A percentile compares a stretch with the other conserved stretches of the same genome.
Evolutionary conservation across 371 early-diverging fungal genomes (phyloP).

Genomic region (Furculomyces boomerangus): DNA sequence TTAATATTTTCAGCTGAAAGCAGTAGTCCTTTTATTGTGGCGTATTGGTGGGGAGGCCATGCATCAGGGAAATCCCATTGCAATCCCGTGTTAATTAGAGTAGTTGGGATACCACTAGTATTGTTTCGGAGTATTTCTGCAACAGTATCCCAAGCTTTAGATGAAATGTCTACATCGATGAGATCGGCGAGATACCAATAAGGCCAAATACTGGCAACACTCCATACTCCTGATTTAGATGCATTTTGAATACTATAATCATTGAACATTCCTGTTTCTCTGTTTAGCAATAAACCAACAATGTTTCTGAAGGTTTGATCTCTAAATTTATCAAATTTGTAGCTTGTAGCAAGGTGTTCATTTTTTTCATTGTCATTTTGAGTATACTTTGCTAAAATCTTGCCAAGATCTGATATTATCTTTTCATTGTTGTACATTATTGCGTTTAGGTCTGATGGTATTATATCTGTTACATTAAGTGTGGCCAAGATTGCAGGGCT

Average conservation of each 20-base stretch:
- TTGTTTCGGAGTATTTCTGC: slow-evolving; percentile 2
- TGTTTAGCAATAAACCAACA: not conserved
- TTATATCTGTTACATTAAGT: slow-evolving; percentile 35
- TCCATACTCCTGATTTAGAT: slow-evolving; percentile 2
- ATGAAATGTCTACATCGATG: slow-evolving; percentile 5
- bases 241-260: slow-evolving; percentile 29
- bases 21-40: slow-evolving; percentile 31
- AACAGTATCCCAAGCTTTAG: slow-evolving; percentile 5
- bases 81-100: slow-evolving; percentile 33
- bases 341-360: not conserved
- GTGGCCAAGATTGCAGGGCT: slow-evolving; percentile 7
- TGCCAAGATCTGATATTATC: slow-evolving; percentile 32
- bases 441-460: slow-evolving; percentile 78
- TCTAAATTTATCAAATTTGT: not conserved
- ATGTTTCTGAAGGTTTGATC: not conserved
- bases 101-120: slow-evolving; percentile 50
- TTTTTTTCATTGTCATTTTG: not conserved
- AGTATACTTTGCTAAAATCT: slow-evolving; percentile 1
- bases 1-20: slow-evolving; percentile 6
- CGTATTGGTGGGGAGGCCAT: slow-evolving; percentile 46
- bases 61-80: slow-evolving; percentile 87
- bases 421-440: slow-evolving; percentile 54
- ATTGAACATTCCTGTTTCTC: slow-evolving; percentile 18
- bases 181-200: slow-evolving; percentile 20
- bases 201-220: slow-evolving; percentile 19